Percentiles rank a stretch among this genome's conserved stretches.
Conservation (phyloP, 129 eudicot species). For the Ambrosia artemisiifolia region DNA sequence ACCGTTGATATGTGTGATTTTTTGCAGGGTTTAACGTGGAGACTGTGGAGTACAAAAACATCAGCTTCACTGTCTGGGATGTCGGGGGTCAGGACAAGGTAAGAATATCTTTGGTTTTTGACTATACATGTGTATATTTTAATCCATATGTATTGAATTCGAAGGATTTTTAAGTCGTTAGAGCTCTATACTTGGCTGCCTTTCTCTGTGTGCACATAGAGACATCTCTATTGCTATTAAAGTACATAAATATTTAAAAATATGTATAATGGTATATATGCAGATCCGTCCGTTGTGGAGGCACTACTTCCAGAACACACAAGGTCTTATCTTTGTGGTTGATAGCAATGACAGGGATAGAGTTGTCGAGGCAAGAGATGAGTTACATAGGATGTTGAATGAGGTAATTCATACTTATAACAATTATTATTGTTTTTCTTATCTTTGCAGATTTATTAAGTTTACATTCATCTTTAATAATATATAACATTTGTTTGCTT, state of each 20-base stretch:
- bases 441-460: not conserved
- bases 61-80: constrained; percentile 62
- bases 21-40: constrained; percentile 52
- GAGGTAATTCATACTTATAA: constrained; percentile 67
- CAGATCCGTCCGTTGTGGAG: constrained; percentile 99
- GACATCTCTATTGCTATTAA: not conserved
- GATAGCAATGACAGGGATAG: constrained; percentile 99
- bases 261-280: not conserved
- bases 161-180: not conserved
- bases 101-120: not conserved
- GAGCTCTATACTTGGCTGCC: not conserved
- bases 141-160: not conserved
- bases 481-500: not conserved
- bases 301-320: constrained; percentile 99
- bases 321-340: constrained; percentile 98
- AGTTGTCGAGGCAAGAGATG: constrained; percentile 99
- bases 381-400: constrained; percentile 97
- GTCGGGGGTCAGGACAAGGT: constrained; percentile 68
- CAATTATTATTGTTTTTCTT: not conserved
- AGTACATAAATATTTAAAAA: not conserved
- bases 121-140: not conserved
- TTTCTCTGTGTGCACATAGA: not conserved
- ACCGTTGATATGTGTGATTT: not conserved
- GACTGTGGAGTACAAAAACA: constrained; percentile 57
- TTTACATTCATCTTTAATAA: not conserved